Evolutionary conservation across 106 monocot genomes (phyloP).

Genomic region (Iris macrosiphon): DNA sequence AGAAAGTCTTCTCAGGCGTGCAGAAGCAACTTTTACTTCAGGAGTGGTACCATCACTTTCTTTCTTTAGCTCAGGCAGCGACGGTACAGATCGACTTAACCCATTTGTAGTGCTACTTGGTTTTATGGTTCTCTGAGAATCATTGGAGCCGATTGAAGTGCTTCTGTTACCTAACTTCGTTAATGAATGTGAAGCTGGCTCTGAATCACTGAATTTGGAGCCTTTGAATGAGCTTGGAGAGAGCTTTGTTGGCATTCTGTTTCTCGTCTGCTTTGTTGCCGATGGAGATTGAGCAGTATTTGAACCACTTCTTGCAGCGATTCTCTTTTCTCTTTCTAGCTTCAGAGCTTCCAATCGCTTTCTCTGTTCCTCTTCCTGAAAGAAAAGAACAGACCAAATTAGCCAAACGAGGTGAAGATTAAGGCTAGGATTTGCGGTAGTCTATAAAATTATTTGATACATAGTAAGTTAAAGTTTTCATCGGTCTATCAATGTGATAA

Average conservation of each 20-base stretch:
- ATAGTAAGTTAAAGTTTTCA: too few species aligned
- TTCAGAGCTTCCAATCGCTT: conserved; percentile 76
- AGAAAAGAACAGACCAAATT: not conserved
- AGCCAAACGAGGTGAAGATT: not conserved
- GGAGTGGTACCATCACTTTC: conserved; percentile 16
- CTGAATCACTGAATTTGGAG: conserved; percentile 66
- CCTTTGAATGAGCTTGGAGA: conserved; percentile 33
- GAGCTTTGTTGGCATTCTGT: conserved; percentile 21
- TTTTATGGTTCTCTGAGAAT: conserved; percentile 29
- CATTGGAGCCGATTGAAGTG: conserved; percentile 19
- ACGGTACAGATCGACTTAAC: conserved; percentile 35
- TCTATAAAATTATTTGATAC: too few species aligned
- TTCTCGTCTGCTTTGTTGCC: conserved; percentile 23
- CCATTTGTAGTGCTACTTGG: conserved; percentile 9
- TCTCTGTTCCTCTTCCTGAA: conserved; percentile 75
- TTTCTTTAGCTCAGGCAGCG: conserved; percentile 45
- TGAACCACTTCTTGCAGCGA: conserved; percentile 64
- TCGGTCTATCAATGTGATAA: too few species aligned
- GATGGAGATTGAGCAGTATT: conserved; percentile 23
- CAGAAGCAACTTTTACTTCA: conserved; percentile 22
- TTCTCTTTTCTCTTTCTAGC: conserved; percentile 81
- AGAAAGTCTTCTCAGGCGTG: conserved; percentile 45
- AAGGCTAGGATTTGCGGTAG: too few species aligned
- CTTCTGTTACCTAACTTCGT: conserved; percentile 23
- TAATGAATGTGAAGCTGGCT: conserved; percentile 39